phyloP scores from a whole-genome alignment of 2,329 filamentous ascomycete species.

The Cladosporium phlei region DNA sequence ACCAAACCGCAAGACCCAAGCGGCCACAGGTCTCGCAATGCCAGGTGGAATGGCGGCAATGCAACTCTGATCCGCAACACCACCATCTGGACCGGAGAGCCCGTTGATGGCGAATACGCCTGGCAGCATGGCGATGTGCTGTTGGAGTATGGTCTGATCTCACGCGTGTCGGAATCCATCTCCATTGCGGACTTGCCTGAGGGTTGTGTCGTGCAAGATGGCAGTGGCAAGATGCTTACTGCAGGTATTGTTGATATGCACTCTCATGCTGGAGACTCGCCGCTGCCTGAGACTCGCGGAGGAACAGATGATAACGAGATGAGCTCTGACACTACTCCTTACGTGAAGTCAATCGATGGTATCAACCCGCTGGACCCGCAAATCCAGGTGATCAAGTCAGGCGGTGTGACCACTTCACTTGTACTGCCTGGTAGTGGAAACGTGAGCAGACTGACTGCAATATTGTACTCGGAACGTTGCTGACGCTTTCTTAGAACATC shows the following conservation, averaged over 20 bases:
- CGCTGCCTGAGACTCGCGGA: conserved; percentile 52
- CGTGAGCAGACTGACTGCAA: background rate
- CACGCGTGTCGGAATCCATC: conserved; percentile 45
- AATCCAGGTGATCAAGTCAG: conserved; percentile 65
- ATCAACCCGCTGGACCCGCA: conserved; percentile 61
- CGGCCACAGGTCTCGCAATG: conserved; percentile 55
- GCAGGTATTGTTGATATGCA: conserved; percentile 69
- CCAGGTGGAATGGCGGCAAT: conserved; percentile 55
- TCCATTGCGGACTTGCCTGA: conserved; percentile 46
- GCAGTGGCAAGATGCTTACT: conserved; percentile 58
- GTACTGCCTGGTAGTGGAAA: conserved; percentile 64
- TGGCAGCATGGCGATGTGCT: conserved; percentile 60
- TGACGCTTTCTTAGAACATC: conserved; percentile 47
- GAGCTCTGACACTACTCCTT: conserved; percentile 61
- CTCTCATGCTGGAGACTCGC: conserved; percentile 58
- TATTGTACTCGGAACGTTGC: conserved; percentile 25
- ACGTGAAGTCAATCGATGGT: conserved; percentile 62
- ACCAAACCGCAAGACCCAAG: conserved; percentile 53
- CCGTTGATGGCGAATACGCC: conserved; percentile 41
- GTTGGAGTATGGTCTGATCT: conserved; percentile 58
- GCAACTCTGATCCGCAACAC: conserved; percentile 63
- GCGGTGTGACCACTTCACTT: conserved; percentile 65
- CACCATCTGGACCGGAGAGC: conserved; percentile 62
- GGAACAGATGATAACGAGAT: conserved; percentile 61
- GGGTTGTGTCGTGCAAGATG: conserved; percentile 52